These are phyloP conservation scores for Chenopodium suecicum DNA, from an alignment of 148 eudicot genomes.

Conservation along the genomic window DNA sequence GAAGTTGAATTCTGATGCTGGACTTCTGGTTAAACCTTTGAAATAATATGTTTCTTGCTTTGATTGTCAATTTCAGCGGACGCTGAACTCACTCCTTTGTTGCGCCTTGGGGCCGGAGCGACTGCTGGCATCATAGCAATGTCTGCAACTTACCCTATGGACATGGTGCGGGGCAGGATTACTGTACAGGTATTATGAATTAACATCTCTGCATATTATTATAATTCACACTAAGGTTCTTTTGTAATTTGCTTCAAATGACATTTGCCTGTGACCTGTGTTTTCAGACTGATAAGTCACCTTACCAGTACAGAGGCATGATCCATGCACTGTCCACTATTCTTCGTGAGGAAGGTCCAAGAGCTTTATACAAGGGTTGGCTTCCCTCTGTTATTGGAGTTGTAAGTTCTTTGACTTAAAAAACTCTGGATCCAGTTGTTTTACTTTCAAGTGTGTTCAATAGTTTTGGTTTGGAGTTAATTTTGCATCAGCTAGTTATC, in stretches of 20 bases:
- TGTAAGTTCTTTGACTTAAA: constrained; percentile 40
- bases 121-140: constrained; percentile 96
- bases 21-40: background rate
- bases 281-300: constrained; percentile 75
- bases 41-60: background rate
- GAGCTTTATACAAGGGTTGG: constrained; percentile 92
- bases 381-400: constrained; percentile 95
- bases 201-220: background rate
- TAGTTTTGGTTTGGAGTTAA: background rate
- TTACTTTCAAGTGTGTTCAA: background rate
- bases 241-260: background rate
- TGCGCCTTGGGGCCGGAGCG: constrained; percentile 93
- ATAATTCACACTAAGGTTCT: background rate
- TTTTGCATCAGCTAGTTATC: background rate
- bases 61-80: constrained; percentile 45
- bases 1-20: background rate
- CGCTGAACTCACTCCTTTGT: constrained; percentile 78
- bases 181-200: constrained; percentile 71
- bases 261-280: constrained; percentile 12
- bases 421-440: background rate
- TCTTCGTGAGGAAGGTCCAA: constrained; percentile 84
- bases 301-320: constrained; percentile 82
- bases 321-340: constrained; percentile 83
- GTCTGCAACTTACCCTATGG: constrained; percentile 96
- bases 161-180: constrained; percentile 84